A percentile compares a stretch with the other conserved stretches of the same genome.
Conservation (phyloP, 768 basidiomycete species). For the Pholiota molesta region DNA sequence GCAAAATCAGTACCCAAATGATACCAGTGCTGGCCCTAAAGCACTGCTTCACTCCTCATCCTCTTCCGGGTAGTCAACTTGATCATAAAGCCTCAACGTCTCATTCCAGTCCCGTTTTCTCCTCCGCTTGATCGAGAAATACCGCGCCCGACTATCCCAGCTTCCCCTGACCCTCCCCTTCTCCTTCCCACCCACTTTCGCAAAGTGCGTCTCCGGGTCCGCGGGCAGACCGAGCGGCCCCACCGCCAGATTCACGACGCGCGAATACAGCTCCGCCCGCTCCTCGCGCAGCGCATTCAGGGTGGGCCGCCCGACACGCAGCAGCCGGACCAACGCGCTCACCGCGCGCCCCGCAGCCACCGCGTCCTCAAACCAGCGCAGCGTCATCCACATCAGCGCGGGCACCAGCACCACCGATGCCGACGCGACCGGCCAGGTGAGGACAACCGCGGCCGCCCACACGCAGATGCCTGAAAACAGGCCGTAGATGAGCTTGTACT, state of each 20-base stretch:
- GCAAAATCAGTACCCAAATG: not conserved
- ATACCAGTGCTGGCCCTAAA: not conserved
- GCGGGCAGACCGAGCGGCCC: slow-evolving; percentile 60
- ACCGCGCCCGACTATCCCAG: slow-evolving; percentile 74
- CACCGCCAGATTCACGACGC: slow-evolving; percentile 68
- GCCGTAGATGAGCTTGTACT: slow-evolving; percentile 87
- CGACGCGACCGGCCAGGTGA: slow-evolving; percentile 64
- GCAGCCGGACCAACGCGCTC: slow-evolving; percentile 58
- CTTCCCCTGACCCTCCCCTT: slow-evolving; percentile 69
- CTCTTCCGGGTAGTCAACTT: slow-evolving; percentile 79
- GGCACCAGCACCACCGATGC: slow-evolving; percentile 68
- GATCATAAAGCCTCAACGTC: slow-evolving; percentile 77
- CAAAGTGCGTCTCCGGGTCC: slow-evolving; percentile 71
- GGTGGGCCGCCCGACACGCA: slow-evolving; percentile 61
- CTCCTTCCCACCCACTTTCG: slow-evolving; percentile 58
- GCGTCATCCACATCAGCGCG: slow-evolving; percentile 83
- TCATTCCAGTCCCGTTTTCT: slow-evolving; percentile 92
- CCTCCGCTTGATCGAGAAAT: slow-evolving; percentile 78
- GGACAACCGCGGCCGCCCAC: slow-evolving; percentile 53
- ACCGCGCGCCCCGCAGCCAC: slow-evolving; percentile 80
- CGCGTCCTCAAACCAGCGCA: slow-evolving; percentile 88
- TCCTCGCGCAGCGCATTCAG: slow-evolving; percentile 55
- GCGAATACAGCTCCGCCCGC: slow-evolving; percentile 61
- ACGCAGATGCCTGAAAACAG: slow-evolving; percentile 73
- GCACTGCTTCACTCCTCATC: slow-evolving; percentile 21